Evolutionary conservation across 106 monocot genomes (phyloP).

Genomic region (Amphibolis antarctica): DNA sequence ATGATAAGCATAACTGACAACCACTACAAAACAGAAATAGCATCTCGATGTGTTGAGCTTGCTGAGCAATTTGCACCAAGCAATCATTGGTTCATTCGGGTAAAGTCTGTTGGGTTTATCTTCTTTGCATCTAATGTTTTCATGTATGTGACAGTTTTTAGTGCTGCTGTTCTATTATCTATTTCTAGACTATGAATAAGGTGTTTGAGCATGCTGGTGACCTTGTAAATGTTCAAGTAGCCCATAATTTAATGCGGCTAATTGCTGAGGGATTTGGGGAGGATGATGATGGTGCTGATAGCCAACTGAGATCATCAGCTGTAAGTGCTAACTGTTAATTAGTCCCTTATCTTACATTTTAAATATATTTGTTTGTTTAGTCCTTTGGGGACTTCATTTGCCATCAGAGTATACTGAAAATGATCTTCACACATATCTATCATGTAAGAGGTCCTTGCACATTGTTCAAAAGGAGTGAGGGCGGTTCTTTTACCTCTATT

Average conservation of each 20-base stretch:
- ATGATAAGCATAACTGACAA: constrained; percentile 91
- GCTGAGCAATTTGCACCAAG: constrained; percentile 99
- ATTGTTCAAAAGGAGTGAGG: no score
- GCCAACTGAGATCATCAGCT: constrained; percentile 93
- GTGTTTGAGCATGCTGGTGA: constrained; percentile 99
- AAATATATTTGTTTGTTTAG: no score
- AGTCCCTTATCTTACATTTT: no score
- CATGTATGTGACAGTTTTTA: not conserved
- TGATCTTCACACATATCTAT: no score
- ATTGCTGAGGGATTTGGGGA: constrained; percentile 99
- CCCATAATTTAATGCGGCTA: constrained; percentile 92
- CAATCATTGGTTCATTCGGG: constrained; percentile 99
- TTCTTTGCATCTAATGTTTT: not conserved
- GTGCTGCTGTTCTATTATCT: not conserved
- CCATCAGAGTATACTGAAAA: no score
- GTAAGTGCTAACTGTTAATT: constrained; percentile 41
- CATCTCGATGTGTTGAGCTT: constrained; percentile 96
- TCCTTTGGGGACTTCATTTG: no score
- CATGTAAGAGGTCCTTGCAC: no score
- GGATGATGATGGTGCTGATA: constrained; percentile 85
- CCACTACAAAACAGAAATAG: constrained; percentile 98
- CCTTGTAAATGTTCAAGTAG: constrained; percentile 80
- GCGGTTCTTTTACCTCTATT: no score
- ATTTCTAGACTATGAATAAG: constrained; percentile 91
- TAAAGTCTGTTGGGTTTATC: constrained; percentile 7